A percentile compares a stretch with the other conserved stretches of the same genome.
These are phyloP conservation scores for Candida cerambycidarum DNA, from an alignment of 805 yeast species.

Conservation along the genomic window DNA sequence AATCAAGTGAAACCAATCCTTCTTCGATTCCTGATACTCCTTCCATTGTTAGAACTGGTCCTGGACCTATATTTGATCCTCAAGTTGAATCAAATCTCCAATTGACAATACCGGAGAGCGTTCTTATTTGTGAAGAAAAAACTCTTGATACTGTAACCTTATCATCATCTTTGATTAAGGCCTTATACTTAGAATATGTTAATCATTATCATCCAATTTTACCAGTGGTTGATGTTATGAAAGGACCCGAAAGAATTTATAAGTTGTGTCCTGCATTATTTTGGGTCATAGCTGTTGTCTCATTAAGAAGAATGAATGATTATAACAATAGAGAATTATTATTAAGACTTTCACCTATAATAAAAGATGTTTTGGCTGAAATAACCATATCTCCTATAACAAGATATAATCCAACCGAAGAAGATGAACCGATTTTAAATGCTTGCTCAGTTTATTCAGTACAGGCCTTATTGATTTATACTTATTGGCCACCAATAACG, in stretches of 20 bases:
- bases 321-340: conserved; percentile 43
- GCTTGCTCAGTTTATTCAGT: conserved; percentile 92
- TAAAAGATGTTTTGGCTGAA: conserved; percentile 79
- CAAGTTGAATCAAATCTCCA: conserved; percentile 6
- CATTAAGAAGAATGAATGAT: conserved; percentile 62
- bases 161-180: conserved; percentile 57
- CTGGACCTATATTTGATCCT: not conserved
- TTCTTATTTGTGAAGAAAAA: conserved; percentile 61
- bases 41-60: conserved; percentile 16
- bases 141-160: conserved; percentile 67
- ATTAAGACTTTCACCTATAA: conserved; percentile 61
- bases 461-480: conserved; percentile 84
- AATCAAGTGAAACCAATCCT: conserved; percentile 22
- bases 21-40: conserved; percentile 31
- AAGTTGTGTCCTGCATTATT: conserved; percentile 82
- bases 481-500: conserved; percentile 95
- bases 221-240: conserved; percentile 80
- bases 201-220: conserved; percentile 78
- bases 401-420: conserved; percentile 73
- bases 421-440: conserved; percentile 78
- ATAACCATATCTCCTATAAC: conserved; percentile 89
- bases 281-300: conserved; percentile 90
- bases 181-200: conserved; percentile 68
- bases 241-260: conserved; percentile 82
- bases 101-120: conserved; percentile 18